These are phyloP conservation scores for Arthrocladium fulminans DNA, from an alignment of 2,329 filamentous ascomycete genomes.

Conservation along the genomic window DNA sequence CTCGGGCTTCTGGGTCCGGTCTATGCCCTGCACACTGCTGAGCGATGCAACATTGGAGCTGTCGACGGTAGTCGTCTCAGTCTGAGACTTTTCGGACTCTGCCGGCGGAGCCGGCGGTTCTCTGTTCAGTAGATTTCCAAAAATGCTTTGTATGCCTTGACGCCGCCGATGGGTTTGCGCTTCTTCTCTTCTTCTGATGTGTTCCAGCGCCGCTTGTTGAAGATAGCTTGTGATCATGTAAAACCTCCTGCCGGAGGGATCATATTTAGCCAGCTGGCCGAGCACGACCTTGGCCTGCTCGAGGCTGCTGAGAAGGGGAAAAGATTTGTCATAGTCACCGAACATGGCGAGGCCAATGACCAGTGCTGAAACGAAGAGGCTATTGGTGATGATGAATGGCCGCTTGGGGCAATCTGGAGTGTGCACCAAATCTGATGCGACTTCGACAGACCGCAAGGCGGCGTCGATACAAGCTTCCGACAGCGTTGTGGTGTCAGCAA, in stretches of 20 bases:
- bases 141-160: conserved; percentile 35
- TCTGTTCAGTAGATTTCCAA: conserved; percentile 25
- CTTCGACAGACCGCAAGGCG: conserved; percentile 28
- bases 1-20: not conserved
- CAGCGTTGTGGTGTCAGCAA: conserved; percentile 18
- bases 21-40: not conserved
- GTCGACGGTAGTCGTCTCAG: not conserved
- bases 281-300: conserved; percentile 21
- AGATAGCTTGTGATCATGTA: conserved; percentile 33
- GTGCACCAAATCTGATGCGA: conserved; percentile 22
- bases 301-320: conserved; percentile 23
- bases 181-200: conserved; percentile 30
- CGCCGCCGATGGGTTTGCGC: conserved; percentile 33
- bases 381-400: conserved; percentile 22
- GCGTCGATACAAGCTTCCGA: conserved; percentile 38
- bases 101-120: not conserved
- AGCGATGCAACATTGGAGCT: not conserved
- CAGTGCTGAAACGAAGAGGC: conserved; percentile 20
- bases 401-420: conserved; percentile 19
- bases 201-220: conserved; percentile 31
- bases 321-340: conserved; percentile 23
- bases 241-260: conserved; percentile 19
- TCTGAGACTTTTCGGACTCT: not conserved
- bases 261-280: conserved; percentile 19
- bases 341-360: conserved; percentile 24